Evolutionary conservation across 75 land plant genomes (phyloP), one percentile per base, ranked within the genome.

Genomic region (Adiantum capillusveneris): DNA sequence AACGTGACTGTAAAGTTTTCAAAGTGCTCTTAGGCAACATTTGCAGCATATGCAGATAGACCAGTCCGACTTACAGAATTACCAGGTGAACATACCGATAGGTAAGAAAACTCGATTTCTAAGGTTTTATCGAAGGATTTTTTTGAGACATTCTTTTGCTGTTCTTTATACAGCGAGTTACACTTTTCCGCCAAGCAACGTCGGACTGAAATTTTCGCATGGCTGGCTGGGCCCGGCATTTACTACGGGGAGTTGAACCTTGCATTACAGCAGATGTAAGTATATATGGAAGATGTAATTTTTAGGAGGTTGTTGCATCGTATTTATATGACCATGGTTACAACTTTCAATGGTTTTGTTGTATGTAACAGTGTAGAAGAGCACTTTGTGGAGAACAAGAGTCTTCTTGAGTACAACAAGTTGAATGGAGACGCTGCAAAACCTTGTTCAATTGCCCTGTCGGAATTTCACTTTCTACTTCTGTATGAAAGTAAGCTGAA

Each of bases 201-300:
- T 53, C 81, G 87, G 63, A 84, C 96, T 52, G 65, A 72, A 42
- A 75, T 82, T 62, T 94, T 94, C 83, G 96, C 96, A 16, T 94
- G 98, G 98, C 85, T 94, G 42, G 81, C 98, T 69, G 98, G 98
- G 20, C 87, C 88, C 56, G 98, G 98, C 25, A 94, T 94, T 22
- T 94, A 94, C 58, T 85, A 84, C 58, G 98, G 98, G 29, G 85
- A 76, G 53, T 64, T 94, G 27, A 82, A 93, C 74, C 80, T 89
- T 79, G 84, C 80, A 43, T 74, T 78, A 42, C 74, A 74, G 41
- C 91, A 66, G 61, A 90, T 87, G 98, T 89, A 71, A 31, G 29
- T 31, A 16, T n/a, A n/a, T n/a, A n/a, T n/a, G n/a, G n/a, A n/a
- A n/a, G n/a, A n/a, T n/a, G n/a, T n/a, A n/a, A n/a, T n/a, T n/a